Evolutionary conservation across 2,329 filamentous ascomycete species (phyloP), one percentile per base, ranked within the genome.

Genomic region (Chrysoporthe deuterocubensis): DNA sequence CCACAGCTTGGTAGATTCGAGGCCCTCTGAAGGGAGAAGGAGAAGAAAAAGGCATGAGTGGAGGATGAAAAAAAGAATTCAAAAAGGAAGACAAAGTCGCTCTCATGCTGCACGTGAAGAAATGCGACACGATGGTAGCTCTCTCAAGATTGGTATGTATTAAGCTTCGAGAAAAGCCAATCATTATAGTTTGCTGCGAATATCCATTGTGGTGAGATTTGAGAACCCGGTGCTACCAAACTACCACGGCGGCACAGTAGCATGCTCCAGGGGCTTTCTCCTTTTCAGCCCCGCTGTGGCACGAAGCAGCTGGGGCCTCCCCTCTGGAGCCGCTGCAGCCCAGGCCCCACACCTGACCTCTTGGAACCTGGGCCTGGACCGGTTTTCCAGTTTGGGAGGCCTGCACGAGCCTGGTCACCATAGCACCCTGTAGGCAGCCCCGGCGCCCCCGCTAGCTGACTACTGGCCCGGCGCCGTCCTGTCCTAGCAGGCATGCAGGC

Each of bases 251-350:
- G 26, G 48, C 48, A 54, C 14, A 14, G 21, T 32, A 14, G 2
- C 50, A 14, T 26, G 14, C 26, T 32, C 50, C 50, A 54, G 50
- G 50, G 50, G 50, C 50, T 61, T 26, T 26, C 59, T 42, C 59
- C 43, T 61, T 61, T 61, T 61, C 43, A 44, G 60, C 59, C 59
- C 59, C 59, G 59, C 60, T 62, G 60, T 62, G 46, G 60, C 60
- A 62, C 60, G 8, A 26, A 60, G 57, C 37, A 21, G 57, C 57
- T 60, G 57, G 37, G 57, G 16, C 34, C 16, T 40, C 34, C 34
- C 34, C 59, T 3, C 43, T 61, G 21, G 26, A 48, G 40, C 57
- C 26, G 59, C 37, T 48, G 59, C 59, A 61, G 59, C 9, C 1
- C 34, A 2, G 59, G 26, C 59, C 59, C 59, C 59, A 60, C 57